phyloP scores from a whole-genome alignment of 176 grass and related monocot genomes.

The Neostapfia colusana region DNA sequence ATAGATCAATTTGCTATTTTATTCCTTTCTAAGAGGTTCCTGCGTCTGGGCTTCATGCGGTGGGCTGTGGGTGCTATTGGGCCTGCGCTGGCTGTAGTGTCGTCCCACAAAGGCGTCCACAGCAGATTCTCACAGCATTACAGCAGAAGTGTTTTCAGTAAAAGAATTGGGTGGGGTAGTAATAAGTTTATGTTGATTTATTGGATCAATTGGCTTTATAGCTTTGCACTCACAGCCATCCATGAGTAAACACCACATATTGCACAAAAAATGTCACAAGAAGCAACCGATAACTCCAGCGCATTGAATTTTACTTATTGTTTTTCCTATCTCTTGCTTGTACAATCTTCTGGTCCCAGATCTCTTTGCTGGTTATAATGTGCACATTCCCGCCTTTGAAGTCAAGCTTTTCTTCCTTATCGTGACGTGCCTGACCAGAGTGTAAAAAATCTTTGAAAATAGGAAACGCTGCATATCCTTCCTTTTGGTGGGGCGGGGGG shows the following conservation, averaged over 20 bases:
- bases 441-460: not conserved
- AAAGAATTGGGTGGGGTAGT: not conserved
- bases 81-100: too few species aligned
- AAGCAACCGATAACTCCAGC: not conserved
- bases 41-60: too few species aligned
- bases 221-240: not conserved
- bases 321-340: constrained; percentile 90
- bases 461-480: not conserved
- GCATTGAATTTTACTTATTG: constrained; percentile 55
- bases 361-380: constrained; percentile 77
- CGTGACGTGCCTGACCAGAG: constrained; percentile 45
- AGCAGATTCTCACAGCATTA: not conserved
- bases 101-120: too few species aligned
- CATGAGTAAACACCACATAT: constrained; percentile 14
- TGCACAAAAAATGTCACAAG: not conserved
- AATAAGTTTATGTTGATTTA: not conserved
- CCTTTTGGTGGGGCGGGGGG: too few species aligned
- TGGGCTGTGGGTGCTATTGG: too few species aligned
- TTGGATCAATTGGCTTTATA: constrained; percentile 4
- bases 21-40: too few species aligned
- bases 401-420: constrained; percentile 66
- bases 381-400: constrained; percentile 88
- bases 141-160: not conserved
- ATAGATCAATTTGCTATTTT: too few species aligned
- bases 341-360: constrained; percentile 78